Conservation (phyloP, 2,329 filamentous ascomycete species). For the Paraconiothyrium brasiliense region DNA sequence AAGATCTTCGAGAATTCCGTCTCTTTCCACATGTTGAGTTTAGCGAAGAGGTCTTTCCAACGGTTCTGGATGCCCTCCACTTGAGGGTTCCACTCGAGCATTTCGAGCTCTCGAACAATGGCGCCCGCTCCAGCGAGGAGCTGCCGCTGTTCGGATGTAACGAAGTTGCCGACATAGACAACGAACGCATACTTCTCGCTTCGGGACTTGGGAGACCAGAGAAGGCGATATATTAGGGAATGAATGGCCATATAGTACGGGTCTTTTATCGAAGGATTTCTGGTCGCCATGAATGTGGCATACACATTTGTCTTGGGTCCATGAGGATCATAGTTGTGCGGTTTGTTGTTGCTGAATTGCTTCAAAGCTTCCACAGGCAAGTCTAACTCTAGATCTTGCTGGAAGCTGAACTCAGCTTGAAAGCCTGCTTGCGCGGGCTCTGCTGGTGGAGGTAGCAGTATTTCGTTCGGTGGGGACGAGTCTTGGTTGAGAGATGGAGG, state of each 20-base stretch:
- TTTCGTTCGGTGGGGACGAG: neutral
- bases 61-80: constrained; percentile 31
- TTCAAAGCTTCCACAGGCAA: constrained; percentile 30
- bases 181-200: constrained; percentile 39
- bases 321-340: constrained; percentile 36
- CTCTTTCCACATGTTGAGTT: constrained; percentile 49
- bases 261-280: constrained; percentile 43
- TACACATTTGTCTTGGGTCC: constrained; percentile 34
- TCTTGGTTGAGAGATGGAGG: neutral
- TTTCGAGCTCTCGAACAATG: constrained; percentile 42
- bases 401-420: constrained; percentile 35
- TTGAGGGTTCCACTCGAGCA: constrained; percentile 40
- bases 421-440: constrained; percentile 19
- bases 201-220: constrained; percentile 43
- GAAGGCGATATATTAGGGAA: constrained; percentile 42
- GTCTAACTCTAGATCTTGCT: constrained; percentile 37
- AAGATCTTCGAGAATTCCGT: constrained; percentile 41
- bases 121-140: constrained; percentile 45
- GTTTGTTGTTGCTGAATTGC: constrained; percentile 25
- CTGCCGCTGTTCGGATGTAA: constrained; percentile 41
- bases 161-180: constrained; percentile 47
- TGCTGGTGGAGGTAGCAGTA: constrained; percentile 5
- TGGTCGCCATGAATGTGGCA: constrained; percentile 45
- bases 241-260: constrained; percentile 49
- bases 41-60: constrained; percentile 48